These are phyloP conservation scores for Pleurotus eryngii DNA, from an alignment of 768 basidiomycete genomes.

Conservation along the genomic window DNA sequence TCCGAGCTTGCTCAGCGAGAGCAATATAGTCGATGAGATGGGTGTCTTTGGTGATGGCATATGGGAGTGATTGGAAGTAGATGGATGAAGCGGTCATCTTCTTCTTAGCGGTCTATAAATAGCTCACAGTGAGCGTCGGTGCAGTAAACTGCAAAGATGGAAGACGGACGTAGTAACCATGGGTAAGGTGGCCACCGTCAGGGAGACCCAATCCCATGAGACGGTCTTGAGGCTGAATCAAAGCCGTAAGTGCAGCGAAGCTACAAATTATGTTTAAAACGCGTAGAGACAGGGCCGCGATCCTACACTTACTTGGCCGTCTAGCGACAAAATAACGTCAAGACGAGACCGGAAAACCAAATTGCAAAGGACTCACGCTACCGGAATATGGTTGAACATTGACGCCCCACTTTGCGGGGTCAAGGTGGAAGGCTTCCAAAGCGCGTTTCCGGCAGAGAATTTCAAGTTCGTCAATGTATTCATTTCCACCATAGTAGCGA, in stretches of 20 bases:
- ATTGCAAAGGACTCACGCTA: constrained; percentile 48
- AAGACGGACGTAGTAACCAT: constrained; percentile 87
- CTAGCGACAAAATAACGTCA: constrained; percentile 13
- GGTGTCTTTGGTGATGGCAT: constrained; percentile 75
- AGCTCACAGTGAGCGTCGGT: constrained; percentile 8
- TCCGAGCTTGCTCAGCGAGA: constrained; percentile 80
- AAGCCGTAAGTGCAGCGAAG: constrained; percentile 94
- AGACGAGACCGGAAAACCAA: background rate
- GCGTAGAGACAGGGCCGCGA: background rate
- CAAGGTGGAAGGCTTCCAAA: constrained; percentile 92
- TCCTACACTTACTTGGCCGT: constrained; percentile 4
- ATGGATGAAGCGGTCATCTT: constrained; percentile 99
- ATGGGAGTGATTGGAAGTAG: constrained; percentile 99
- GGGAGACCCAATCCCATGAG: constrained; percentile 99
- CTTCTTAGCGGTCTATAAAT: constrained; percentile 86
- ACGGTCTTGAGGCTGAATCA: constrained; percentile 95
- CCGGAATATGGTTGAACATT: constrained; percentile 99
- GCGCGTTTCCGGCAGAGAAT: constrained; percentile 93
- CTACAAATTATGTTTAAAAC: constrained; percentile 34
- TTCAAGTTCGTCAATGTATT: constrained; percentile 96
- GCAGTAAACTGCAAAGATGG: constrained; percentile 7
- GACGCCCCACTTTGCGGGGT: constrained; percentile 92
- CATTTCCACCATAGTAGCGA: constrained; percentile 97
- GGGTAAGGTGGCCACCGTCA: constrained; percentile 95
- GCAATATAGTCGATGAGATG: constrained; percentile 87